Evolutionary conservation across 164 flowering plant species (phyloP).

Genomic region (Aristolochia fimbriata): DNA sequence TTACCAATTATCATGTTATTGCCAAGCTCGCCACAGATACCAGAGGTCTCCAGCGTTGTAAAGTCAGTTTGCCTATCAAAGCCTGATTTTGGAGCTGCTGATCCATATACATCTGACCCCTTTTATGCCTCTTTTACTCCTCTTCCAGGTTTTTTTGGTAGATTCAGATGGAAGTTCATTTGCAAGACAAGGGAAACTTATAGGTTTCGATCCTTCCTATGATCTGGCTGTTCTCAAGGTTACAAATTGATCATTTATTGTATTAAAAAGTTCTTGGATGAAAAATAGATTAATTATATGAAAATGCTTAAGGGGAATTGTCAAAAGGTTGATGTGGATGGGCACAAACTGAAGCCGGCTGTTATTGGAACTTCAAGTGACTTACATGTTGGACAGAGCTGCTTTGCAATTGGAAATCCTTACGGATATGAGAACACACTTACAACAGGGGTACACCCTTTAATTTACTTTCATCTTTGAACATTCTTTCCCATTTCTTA

Average conservation of each 20-base stretch:
- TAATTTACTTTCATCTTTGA: neutral
- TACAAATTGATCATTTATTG: constrained; percentile 1
- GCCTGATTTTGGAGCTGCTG: neutral
- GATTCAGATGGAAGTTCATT: constrained; percentile 54
- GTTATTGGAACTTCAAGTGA: constrained; percentile 52
- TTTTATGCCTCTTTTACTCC: neutral
- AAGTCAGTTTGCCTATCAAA: constrained; percentile 33
- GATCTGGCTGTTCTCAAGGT: constrained; percentile 93
- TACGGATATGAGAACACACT: constrained; percentile 83
- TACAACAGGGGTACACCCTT: constrained; percentile 73
- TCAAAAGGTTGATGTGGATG: constrained; percentile 59
- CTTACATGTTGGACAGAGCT: constrained; percentile 79
- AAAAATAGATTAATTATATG: no score
- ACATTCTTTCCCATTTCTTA: neutral
- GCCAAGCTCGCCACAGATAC: constrained; percentile 68
- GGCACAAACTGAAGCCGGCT: constrained; percentile 52
- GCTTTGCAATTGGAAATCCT: constrained; percentile 92
- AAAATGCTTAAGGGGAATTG: neutral
- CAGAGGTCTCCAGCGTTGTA: constrained; percentile 71
- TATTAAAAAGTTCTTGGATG: no score
- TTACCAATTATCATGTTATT: constrained; percentile 87
- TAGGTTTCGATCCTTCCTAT: constrained; percentile 71
- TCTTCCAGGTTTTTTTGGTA: constrained; percentile 41
- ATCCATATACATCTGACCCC: neutral
- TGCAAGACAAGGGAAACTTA: constrained; percentile 50